phyloP scores from a whole-genome alignment of 305 asterid species.

The Stenogyne calaminthoides region DNA sequence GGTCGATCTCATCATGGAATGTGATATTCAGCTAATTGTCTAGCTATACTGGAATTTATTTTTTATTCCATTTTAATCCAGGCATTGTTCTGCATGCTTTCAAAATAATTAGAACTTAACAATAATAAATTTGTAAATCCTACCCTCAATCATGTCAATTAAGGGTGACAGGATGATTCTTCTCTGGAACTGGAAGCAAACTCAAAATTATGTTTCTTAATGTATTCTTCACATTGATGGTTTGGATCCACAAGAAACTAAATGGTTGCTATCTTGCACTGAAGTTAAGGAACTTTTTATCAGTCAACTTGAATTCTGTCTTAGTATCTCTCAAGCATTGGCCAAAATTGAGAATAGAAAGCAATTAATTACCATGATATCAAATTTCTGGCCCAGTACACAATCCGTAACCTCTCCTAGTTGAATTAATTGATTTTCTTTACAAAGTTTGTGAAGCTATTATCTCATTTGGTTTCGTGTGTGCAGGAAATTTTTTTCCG shows the following conservation, averaged over 20 bases:
- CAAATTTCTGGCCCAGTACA: neutral
- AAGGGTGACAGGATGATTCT: neutral
- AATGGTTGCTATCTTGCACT: neutral
- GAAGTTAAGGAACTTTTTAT: neutral
- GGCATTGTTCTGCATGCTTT: neutral
- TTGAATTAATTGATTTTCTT: slow-evolving; percentile 6
- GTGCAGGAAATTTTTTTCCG: slow-evolving; percentile 85
- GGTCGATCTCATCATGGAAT: neutral
- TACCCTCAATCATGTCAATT: neutral
- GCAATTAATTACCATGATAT: neutral
- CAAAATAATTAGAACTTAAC: neutral
- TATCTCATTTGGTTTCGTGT: slow-evolving; percentile 15
- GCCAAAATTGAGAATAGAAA: neutral
- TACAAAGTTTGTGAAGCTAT: slow-evolving; percentile 17
- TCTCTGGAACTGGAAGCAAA: neutral
- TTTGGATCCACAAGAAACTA: too few species aligned
- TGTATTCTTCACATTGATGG: neutral
- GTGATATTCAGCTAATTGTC: neutral
- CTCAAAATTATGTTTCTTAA: neutral
- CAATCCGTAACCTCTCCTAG: neutral
- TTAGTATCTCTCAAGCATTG: neutral
- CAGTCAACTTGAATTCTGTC: neutral
- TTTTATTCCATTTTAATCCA: neutral
- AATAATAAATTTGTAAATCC: neutral
- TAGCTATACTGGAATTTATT: neutral